A percentile compares a stretch with the other conserved stretches of the same genome.
phyloP scores from a whole-genome alignment of 805 yeast species.

The Saturnispora halmiae region DNA sequence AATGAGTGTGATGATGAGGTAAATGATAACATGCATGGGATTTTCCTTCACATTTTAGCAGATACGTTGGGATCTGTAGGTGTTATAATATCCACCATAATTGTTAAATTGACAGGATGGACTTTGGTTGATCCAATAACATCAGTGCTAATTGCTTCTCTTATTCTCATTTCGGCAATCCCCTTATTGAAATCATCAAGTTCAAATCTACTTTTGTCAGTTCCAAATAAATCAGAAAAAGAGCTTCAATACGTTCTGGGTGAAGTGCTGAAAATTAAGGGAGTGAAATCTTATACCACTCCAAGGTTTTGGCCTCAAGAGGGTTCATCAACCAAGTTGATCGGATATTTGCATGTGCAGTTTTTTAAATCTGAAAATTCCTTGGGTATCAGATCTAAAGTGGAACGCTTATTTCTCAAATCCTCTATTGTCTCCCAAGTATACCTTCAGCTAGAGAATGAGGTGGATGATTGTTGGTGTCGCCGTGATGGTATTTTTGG shows the following conservation, averaged over 20 bases:
- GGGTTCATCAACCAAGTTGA: slow-evolving; percentile 30
- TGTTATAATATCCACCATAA: slow-evolving; percentile 80
- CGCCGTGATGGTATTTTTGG: slow-evolving; percentile 25
- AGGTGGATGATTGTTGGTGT: slow-evolving; percentile 34
- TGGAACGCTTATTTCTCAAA: slow-evolving; percentile 22
- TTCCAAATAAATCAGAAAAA: slow-evolving; percentile 47
- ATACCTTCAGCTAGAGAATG: slow-evolving; percentile 30
- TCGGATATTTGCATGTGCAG: slow-evolving; percentile 82
- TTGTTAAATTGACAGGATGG: slow-evolving; percentile 58
- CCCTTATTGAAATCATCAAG: slow-evolving; percentile 82
- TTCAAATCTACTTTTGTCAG: slow-evolving; percentile 54
- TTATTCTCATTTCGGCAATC: slow-evolving; percentile 72
- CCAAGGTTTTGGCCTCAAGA: slow-evolving; percentile 85
- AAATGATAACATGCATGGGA: slow-evolving; percentile 81
- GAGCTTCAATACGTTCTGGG: slow-evolving; percentile 54
- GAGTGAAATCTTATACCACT: slow-evolving; percentile 75
- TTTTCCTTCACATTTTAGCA: slow-evolving; percentile 86
- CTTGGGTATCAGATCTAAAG: slow-evolving; percentile 19
- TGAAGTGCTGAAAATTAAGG: slow-evolving; percentile 62
- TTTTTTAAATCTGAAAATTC: slow-evolving; percentile 35
- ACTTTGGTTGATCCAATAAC: slow-evolving; percentile 89
- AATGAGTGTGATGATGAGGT: slow-evolving; percentile 33
- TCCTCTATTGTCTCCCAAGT: slow-evolving; percentile 20
- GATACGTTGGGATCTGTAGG: slow-evolving; percentile 97
- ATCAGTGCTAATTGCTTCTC: slow-evolving; percentile 72